A percentile compares a stretch with the other conserved stretches of the same genome.
Evolutionary conservation across 768 basidiomycete species (phyloP).

Genomic region (Mycena sanguinolenta): DNA sequence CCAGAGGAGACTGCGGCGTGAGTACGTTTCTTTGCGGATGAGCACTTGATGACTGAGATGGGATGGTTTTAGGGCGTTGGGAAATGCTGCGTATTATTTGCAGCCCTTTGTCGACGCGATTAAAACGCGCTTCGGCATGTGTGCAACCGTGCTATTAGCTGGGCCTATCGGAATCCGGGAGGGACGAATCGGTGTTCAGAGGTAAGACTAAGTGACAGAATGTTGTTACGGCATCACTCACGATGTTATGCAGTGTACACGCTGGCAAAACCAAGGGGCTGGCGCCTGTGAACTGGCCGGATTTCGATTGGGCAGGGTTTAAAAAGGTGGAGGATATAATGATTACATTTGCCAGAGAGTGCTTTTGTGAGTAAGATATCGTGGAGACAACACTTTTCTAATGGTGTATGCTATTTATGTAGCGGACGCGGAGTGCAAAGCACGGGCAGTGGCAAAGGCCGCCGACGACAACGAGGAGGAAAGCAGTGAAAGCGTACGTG

Average conservation of each 20-base stretch:
- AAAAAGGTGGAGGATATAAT: background rate
- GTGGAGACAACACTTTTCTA: background rate
- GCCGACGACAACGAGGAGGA: background rate
- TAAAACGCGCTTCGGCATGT: background rate
- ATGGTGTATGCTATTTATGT: background rate
- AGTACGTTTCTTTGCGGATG: too few relatives aligned
- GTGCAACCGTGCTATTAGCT: background rate
- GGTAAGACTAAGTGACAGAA: background rate
- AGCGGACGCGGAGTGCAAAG: background rate
- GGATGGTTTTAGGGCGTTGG: background rate
- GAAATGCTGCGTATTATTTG: background rate
- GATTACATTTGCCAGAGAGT: background rate
- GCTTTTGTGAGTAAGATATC: background rate
- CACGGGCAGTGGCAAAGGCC: background rate
- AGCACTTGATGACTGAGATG: too few relatives aligned
- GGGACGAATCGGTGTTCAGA: background rate
- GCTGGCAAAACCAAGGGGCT: slow-evolving; percentile 3
- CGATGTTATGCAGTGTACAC: slow-evolving; percentile 5
- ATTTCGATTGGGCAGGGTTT: background rate
- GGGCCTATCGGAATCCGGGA: background rate
- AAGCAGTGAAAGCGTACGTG: too few relatives aligned
- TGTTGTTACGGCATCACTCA: background rate
- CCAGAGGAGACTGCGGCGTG: background rate
- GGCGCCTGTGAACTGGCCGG: background rate
- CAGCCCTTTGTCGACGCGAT: background rate